Evolutionary conservation across 1,139 yeast species (phyloP).

Genomic region (Yamadazyma friedrichii): DNA sequence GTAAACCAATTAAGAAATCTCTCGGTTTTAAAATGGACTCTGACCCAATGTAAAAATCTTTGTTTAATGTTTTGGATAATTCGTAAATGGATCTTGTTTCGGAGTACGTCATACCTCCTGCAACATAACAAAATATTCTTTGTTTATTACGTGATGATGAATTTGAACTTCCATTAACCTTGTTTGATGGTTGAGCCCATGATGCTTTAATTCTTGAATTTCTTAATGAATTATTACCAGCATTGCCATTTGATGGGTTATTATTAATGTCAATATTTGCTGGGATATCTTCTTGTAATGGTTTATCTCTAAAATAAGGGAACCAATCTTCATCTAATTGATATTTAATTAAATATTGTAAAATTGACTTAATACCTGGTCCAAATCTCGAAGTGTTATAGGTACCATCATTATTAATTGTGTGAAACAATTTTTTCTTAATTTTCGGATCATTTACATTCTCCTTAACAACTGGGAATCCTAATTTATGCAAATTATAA

Average conservation of each 20-base stretch:
- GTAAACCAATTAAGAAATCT: slow-evolving; percentile 47
- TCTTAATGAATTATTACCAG: slow-evolving; percentile 42
- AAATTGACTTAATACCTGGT: slow-evolving; percentile 64
- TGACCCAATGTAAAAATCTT: slow-evolving; percentile 82
- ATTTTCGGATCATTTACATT: slow-evolving; percentile 37
- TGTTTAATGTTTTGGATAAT: slow-evolving; percentile 57
- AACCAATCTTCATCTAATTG: slow-evolving; percentile 57
- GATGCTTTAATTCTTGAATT: slow-evolving; percentile 77
- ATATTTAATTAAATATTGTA: slow-evolving; percentile 48
- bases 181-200: slow-evolving; percentile 65
- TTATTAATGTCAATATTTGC: slow-evolving; percentile 29
- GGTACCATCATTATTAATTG: slow-evolving; percentile 62
- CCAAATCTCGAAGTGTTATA: slow-evolving; percentile 76
- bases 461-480: slow-evolving; percentile 62
- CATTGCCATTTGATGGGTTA: not conserved
- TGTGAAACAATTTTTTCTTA: slow-evolving; percentile 55
- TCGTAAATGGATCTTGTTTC: slow-evolving; percentile 81
- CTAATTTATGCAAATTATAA: slow-evolving; percentile 63
- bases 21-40: slow-evolving; percentile 73
- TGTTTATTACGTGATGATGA: slow-evolving; percentile 51
- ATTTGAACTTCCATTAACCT: slow-evolving; percentile 16
- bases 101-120: slow-evolving; percentile 87
- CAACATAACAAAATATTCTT: slow-evolving; percentile 73
- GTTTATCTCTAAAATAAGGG: slow-evolving; percentile 79
- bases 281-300: slow-evolving; percentile 56